Evolutionary conservation across 169 alveolate species (phyloP), one percentile per base, ranked within the genome.

Genomic region (Cyclospora cayetanensis): DNA sequence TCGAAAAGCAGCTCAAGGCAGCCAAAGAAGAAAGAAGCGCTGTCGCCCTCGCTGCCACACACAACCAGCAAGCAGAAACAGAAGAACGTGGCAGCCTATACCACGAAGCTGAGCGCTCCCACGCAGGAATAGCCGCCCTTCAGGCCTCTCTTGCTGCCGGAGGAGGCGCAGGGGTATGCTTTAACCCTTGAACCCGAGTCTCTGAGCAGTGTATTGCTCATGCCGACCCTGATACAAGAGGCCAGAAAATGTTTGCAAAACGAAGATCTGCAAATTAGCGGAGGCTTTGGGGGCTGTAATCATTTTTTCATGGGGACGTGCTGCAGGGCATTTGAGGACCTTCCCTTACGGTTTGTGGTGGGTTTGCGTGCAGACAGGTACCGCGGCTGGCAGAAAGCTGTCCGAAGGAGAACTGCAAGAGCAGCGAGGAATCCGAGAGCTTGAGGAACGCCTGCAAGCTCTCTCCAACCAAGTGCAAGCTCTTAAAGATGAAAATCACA

Each of bases 401-500:
- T 20, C 70, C 27, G 70, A 55, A 9, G 70, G n/a, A 55, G 70
- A 55, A 29, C 70, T 55, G 70, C 70, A 15, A 29, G 34, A 55
- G 70, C 15, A 55, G 15, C 70, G 70, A 55, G 70, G 70, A 29
- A 15, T 55, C n/a, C 11, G 70, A 55, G 70, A 55, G 70, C 25
- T 82, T 9, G 12, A 66, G 37, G 76, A 39, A 31, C 52, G 53
- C 4, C 63, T 42, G 15, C 79, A 50, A 39, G 77, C 52, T 11
- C 77, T 82, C 42, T 46, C 60, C 35, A 55, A 29, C 29, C 90
- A 82, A 82, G 90, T 82, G 3, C 31, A 82, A 60, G 18, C 55
- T 5, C 60, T 82, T 34, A 82, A 82, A 20, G 66, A 34, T 5
- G 90, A 82, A 52, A 82, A 82, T 20, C 79, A 82, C 37, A 46